phyloP scores from a whole-genome alignment of 1,284 basidiomycete species.

The Cryptococcus sp. region DNA sequence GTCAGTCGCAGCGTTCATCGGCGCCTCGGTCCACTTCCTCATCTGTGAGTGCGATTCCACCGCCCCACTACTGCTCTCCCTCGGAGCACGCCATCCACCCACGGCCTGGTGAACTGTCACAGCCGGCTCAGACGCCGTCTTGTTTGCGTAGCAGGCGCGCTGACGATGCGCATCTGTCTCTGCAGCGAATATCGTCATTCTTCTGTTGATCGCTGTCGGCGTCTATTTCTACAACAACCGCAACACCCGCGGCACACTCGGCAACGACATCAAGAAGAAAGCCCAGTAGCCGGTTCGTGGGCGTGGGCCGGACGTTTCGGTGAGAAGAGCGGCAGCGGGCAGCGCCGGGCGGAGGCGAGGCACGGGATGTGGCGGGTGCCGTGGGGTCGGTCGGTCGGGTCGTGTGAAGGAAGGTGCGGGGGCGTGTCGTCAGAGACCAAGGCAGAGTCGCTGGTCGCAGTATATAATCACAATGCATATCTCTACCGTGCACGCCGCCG shows the following conservation, averaged over 20 bases:
- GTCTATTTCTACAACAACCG: conserved; percentile 34
- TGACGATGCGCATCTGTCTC: background rate
- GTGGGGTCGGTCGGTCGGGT: too few relatives aligned
- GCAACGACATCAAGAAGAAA: conserved; percentile 20
- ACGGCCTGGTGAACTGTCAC: background rate
- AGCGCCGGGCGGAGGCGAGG: too few relatives aligned
- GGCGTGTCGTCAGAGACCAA: too few relatives aligned
- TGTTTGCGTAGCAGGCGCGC: too few relatives aligned
- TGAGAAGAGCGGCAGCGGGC: too few relatives aligned
- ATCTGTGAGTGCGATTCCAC: conserved; percentile 24
- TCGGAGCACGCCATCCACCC: background rate
- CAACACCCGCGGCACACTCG: conserved; percentile 17
- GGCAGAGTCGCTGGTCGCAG: too few relatives aligned
- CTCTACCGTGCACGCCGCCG: too few relatives aligned
- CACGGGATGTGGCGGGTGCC: too few relatives aligned
- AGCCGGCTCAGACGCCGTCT: background rate
- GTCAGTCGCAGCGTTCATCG: conserved; percentile 33
- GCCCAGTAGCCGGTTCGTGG: conserved; percentile 5
- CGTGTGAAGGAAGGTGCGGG: too few relatives aligned
- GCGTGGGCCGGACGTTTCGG: too few relatives aligned
- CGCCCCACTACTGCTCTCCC: background rate
- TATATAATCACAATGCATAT: too few relatives aligned
- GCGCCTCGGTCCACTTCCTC: conserved; percentile 36
- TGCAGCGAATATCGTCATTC: conserved; percentile 38
- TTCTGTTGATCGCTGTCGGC: conserved; percentile 27